Base-by-base conservation (phyloP, 371 early-diverging fungal genomes). In the Umbelopsis sp. region DNA sequence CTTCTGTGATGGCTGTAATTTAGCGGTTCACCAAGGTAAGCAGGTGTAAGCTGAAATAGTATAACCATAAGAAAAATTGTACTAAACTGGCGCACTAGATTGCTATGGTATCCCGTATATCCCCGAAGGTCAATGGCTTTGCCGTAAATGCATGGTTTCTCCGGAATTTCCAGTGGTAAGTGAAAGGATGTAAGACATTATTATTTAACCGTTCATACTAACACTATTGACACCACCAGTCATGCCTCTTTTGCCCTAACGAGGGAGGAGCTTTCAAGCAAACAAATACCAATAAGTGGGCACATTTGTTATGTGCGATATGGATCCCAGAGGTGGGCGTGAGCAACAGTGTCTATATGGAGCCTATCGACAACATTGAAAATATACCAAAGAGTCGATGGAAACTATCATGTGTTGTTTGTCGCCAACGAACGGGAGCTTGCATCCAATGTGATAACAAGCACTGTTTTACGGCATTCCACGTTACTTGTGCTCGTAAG, bases 21-120 rank as follows among this genome's bases (percentile, higher is more conserved):
- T 99, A 44, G 98, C 98, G 7, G 99, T 99, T 4, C 99, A 99
- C 82, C 99, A 99, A 85, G 92, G 92, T 91, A 83, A 65, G 20
- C 20, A 46, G 14, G 5, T 12, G 18, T 48, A n/a, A 18, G 6
- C 7, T 20, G 11, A 20, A 48, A 65, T 25, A 53, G 29, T 29
- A 22, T 22, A 22, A 22, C 22, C 22, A 22, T 22, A 22, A 53
- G 45, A 41, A 35, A 44, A 70, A 16, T 35, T 20, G 25, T 44
- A 35, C 41, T 11, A 12, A 37, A 20, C n/a, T 45, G 48, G 48
- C 16, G 6, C 48, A 46, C 9, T 75, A 92, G 98, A 97, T 74
- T 99, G 99, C 77, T 99, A 99, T 78, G 99, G 99, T n/a, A 92
- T 99, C 25, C 99, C 99, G 6, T 97, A 93, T 76, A 98, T 99